Base-by-base conservation (phyloP, 225 moss, liverwort and hornwort genomes). In the Lunularia cruciata region DNA sequence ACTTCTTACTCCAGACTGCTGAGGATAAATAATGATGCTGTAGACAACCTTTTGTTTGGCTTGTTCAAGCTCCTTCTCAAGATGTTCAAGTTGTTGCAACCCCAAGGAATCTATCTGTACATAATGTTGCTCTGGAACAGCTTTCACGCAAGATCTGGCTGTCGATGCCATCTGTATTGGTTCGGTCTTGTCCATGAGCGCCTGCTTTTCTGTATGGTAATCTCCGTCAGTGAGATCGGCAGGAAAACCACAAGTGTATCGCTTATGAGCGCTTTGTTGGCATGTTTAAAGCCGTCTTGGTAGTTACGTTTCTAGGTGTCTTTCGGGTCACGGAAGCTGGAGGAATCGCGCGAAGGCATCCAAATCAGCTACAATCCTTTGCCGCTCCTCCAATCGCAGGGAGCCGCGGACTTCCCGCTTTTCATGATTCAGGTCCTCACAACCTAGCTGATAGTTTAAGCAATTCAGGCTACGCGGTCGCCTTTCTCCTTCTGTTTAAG, bases 31-130 rank as follows among this genome's bases (percentile, higher is more conserved):
- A n/a, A n/a, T n/a, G n/a, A n/a, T n/a, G n/a, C n/a, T n/a, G n/a
- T n/a, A n/a, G n/a, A n/a, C 74, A 56, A 92, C 95, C 95, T 95
- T 95, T 46, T 92, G 89, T n/a, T 95, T 95, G 20, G 95, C 95
- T 82, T 92, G 92, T 75, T 95, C 95, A 67, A 95, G 75, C 73
- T 95, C 95, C 58, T 92, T 95, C 72, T 95, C 95, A 19, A 95
- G 81, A 81, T 90, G 95, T 70, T 95, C 95, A 45, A 95, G 90
- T 84, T 95, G 95, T 58, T 95, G 95, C 71, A 95, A 83, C 60
- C 95, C 95, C 30, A 92, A 75, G 10, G 90, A 79, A 35, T 95
- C 95, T 86, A 92, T 90, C 55, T 78, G 82, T 26, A 78, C 62
- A 53, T 61, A 82, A 63, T 78, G 82, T 15, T 77, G 77, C 2